Conservation (phyloP, 495 filamentous ascomycete species). For the Penicillium steckii region DNA sequence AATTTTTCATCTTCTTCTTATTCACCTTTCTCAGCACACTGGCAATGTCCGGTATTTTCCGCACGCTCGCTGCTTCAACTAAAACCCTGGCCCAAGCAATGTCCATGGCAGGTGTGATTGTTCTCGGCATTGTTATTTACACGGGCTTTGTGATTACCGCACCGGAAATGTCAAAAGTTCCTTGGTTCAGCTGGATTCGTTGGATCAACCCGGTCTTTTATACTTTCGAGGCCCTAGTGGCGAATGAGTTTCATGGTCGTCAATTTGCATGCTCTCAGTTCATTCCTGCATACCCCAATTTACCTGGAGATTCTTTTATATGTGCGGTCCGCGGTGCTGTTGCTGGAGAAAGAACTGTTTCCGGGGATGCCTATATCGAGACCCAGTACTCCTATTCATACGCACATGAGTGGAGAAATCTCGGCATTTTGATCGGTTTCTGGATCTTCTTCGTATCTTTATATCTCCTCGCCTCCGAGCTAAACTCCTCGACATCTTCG, state of each 20-base stretch:
- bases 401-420: constrained; percentile 63
- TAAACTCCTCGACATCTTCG: constrained; percentile 44
- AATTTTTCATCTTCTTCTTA: constrained; percentile 65
- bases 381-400: constrained; percentile 55
- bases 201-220: constrained; percentile 49
- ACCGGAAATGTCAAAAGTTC: constrained; percentile 42
- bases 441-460: constrained; percentile 58
- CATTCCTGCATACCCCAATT: constrained; percentile 50
- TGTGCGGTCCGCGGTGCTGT: constrained; percentile 53
- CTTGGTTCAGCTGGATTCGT: constrained; percentile 52
- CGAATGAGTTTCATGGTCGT: constrained; percentile 60
- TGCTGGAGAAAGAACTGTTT: constrained; percentile 51
- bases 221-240: constrained; percentile 42
- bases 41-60: constrained; percentile 54
- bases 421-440: constrained; percentile 65
- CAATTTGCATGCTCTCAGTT: constrained; percentile 47
- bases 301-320: constrained; percentile 49
- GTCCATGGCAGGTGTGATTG: constrained; percentile 46
- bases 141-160: constrained; percentile 48
- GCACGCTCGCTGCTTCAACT: constrained; percentile 45
- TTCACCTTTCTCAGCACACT: constrained; percentile 54
- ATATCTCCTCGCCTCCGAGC: constrained; percentile 44
- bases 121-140: constrained; percentile 46
- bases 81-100: constrained; percentile 51
- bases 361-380: constrained; percentile 53